These are phyloP conservation scores for Discostella stelligeroides DNA, from an alignment of 108 stramenopile species.

Conservation along the genomic window DNA sequence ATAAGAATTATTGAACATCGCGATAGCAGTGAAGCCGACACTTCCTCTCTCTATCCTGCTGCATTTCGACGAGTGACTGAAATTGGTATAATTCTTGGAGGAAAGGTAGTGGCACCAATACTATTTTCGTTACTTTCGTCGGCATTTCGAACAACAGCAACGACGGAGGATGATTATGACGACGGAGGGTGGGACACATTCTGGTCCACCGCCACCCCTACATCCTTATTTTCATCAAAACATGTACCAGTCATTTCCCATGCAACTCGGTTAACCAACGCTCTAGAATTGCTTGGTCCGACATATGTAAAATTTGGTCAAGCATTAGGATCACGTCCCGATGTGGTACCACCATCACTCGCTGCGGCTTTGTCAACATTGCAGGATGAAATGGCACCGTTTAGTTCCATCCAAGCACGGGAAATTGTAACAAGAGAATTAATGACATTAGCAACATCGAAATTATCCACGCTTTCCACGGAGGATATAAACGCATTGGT, in stretches of 20 bases:
- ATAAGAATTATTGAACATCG: too few species aligned
- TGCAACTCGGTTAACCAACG: constrained; percentile 56
- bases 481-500: constrained; percentile 28
- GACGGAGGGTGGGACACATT: constrained; percentile 38
- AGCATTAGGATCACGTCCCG: constrained; percentile 70
- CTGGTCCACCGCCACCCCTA: constrained; percentile 25
- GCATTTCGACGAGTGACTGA: too few species aligned
- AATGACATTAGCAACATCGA: background rate
- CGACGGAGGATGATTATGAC: background rate
- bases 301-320: constrained; percentile 86
- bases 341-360: constrained; percentile 65
- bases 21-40: too few species aligned
- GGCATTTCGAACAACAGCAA: background rate
- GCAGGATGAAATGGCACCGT: constrained; percentile 78
- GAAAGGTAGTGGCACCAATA: too few species aligned
- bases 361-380: constrained; percentile 57
- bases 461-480: background rate
- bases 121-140: background rate
- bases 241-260: constrained; percentile 21
- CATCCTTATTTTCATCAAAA: background rate
- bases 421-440: constrained; percentile 57
- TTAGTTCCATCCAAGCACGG: constrained; percentile 56
- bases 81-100: too few species aligned
- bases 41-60: too few species aligned
- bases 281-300: constrained; percentile 67